These are phyloP conservation scores for Saccharomycopsis capsularis DNA, from an alignment of 805 yeast genomes.

Conservation along the genomic window DNA sequence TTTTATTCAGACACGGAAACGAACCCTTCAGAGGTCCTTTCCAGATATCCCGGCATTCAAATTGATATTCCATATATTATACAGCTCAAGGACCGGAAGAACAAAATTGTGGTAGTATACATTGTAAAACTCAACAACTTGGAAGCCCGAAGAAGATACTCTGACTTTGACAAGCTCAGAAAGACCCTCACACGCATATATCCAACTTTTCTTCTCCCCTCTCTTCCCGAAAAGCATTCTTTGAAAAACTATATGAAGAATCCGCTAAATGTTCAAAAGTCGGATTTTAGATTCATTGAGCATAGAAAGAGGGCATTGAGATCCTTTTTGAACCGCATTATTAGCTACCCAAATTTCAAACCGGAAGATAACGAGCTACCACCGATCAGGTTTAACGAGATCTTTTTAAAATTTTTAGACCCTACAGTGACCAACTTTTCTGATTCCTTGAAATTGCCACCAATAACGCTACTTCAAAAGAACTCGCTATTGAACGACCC, in stretches of 20 bases:
- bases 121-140: constrained; percentile 53
- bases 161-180: constrained; percentile 84
- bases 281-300: constrained; percentile 43
- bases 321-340: constrained; percentile 64
- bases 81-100: constrained; percentile 58
- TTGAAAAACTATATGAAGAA: constrained; percentile 39
- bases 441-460: constrained; percentile 17
- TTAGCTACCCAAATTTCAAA: constrained; percentile 6
- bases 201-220: constrained; percentile 81
- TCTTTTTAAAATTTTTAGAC: constrained; percentile 20
- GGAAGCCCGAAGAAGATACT: constrained; percentile 71
- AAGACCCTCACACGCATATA: constrained; percentile 61
- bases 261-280: constrained; percentile 37
- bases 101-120: constrained; percentile 65
- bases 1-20: constrained; percentile 18
- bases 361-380: constrained; percentile 4
- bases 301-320: constrained; percentile 69
- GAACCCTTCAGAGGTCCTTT: constrained; percentile 12
- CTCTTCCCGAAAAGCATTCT: constrained; percentile 86
- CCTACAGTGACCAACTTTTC: constrained; percentile 16
- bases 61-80: constrained; percentile 45
- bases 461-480: constrained; percentile 15
- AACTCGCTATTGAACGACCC: constrained; percentile 20
- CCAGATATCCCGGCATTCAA: constrained; percentile 4
- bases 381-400: constrained; percentile 13